phyloP scores from a whole-genome alignment of 148 eudicot species.

The Amaranthus palmeri region DNA sequence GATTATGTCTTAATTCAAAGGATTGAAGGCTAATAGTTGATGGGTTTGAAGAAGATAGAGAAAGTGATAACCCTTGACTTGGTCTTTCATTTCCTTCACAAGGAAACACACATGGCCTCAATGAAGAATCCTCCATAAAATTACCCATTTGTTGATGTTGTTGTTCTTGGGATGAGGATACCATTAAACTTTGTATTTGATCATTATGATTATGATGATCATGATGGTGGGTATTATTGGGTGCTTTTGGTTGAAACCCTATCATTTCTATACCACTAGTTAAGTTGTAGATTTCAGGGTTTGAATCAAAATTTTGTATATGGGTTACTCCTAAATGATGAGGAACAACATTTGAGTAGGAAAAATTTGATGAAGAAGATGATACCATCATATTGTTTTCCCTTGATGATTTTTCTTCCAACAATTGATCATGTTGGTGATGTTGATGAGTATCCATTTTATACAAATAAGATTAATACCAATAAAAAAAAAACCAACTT shows the following conservation, averaged over 20 bases:
- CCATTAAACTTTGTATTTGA: not conserved
- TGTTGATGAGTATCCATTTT: constrained; percentile 25
- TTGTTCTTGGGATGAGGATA: not conserved
- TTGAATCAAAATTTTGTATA: constrained; percentile 33
- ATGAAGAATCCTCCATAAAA: constrained; percentile 38
- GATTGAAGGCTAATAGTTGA: constrained; percentile 69
- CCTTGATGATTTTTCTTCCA: constrained; percentile 26
- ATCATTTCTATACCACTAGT: constrained; percentile 52
- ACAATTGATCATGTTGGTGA: constrained; percentile 15
- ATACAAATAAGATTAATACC: not conserved
- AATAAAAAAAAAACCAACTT: not conserved
- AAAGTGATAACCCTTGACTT: constrained; percentile 92
- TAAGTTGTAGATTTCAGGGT: constrained; percentile 55
- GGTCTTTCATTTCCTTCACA: constrained; percentile 88
- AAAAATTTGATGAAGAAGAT: constrained; percentile 33
- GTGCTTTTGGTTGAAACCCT: constrained; percentile 45
- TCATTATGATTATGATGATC: constrained; percentile 11
- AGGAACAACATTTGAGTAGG: constrained; percentile 27
- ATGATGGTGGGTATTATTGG: not conserved
- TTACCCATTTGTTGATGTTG: constrained; percentile 1
- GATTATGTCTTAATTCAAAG: constrained; percentile 48
- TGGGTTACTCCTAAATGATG: constrained; percentile 24
- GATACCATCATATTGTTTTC: constrained; percentile 29
- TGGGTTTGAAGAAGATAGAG: constrained; percentile 63
- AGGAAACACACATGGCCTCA: constrained; percentile 58